Base-by-base conservation (phyloP, 1,284 basidiomycete genomes). In the Pseudozyma tsukubaensis region DNA sequence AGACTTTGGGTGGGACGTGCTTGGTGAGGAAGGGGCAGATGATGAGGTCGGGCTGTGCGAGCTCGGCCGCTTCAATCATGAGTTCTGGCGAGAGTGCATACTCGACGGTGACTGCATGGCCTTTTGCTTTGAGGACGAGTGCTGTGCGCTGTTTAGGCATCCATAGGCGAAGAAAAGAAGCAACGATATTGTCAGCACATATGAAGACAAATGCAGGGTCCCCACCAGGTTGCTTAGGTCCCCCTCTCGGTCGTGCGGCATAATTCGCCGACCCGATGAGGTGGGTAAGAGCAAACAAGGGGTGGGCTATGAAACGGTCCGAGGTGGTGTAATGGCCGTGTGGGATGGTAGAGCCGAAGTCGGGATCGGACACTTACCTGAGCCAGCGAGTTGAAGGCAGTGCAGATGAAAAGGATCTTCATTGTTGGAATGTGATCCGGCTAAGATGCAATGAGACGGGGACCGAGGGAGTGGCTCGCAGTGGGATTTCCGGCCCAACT, bases 11-110 rank as follows among this genome's bases (percentile, higher is more conserved):
- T 16, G 86, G 86, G 18, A 87, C 84, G 55, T 84, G 85, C 57
- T 85, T 86, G 4, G 86, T 86, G 65, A 87, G 76, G 73, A 87
- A 87, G 0, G 86, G 86, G 65, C 86, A 87, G 39, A 87, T 61
- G 52, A 87, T 79, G 12, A 87, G 64, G 67, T 87, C 85, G 14
- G 86, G 85, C 24, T 84, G 60, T 13, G 78, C 66, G 24, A 82
- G 67, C 45, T 86, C 78, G 29, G 81, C 83, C 1, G 86, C 86
- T 7, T 76, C 60, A n/a, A 85, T 71, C 86, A 87, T 86, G 19
- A 72, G 76, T 21, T 84, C 81, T n/a, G 85, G 81, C 13, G 77
- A 80, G 4, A 84, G 77, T 1, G 86, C 86, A 50, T 86, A 80
- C 60, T 86, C 86, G 50, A 86, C 82, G 12, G 86, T 85, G 16